Base-by-base conservation (phyloP, 345 rosid species). In the Camelina laxa region DNA sequence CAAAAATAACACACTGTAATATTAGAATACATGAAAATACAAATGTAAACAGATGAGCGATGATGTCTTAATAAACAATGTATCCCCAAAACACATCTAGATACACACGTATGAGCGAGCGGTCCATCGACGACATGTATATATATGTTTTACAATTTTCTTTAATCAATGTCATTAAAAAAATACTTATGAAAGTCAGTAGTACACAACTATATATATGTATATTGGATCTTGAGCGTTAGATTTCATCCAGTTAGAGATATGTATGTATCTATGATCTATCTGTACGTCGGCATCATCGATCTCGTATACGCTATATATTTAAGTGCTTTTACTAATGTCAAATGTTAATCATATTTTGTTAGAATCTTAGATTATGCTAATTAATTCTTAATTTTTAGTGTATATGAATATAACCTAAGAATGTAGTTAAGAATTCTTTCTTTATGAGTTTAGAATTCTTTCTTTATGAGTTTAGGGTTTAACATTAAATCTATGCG, bases 51-150 rank as follows among this genome's bases (percentile, higher is more conserved):
- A 30, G 19, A 64, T 64, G 42, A 13, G 12, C 17, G 2, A 73
- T 42, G 2, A 73, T 42, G 63, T 30, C 63, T 41, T 8, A 21
- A 63, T 30, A 61, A 38, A 30, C 62, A 72, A 60, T 8, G 42
- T 36, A 27, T 41, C 9, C 20, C 13, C 3, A 39, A 19, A 4
- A 38, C 31, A 51, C 42, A 61, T 51, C 4, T 50, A 15, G 12
- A 13, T 47, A 51, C n/a, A 72, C 35, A 14, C 48, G 20, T 17
- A 62, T 27, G 19, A 62, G 53, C 6, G 21, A 51, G 11, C 17
- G 4, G 45, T 30, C 24, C 17, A 33, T 19, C 14, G 45, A 20
- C 3, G 16, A 53, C 60, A 22, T 27, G 0, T 17, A 7, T 27
- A 4, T 17, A 7, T 62, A 53, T 42, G 59, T 73, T 54, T n/a